Evolutionary conservation across 768 basidiomycete species (phyloP).

Genomic region (Mycena galericulata): DNA sequence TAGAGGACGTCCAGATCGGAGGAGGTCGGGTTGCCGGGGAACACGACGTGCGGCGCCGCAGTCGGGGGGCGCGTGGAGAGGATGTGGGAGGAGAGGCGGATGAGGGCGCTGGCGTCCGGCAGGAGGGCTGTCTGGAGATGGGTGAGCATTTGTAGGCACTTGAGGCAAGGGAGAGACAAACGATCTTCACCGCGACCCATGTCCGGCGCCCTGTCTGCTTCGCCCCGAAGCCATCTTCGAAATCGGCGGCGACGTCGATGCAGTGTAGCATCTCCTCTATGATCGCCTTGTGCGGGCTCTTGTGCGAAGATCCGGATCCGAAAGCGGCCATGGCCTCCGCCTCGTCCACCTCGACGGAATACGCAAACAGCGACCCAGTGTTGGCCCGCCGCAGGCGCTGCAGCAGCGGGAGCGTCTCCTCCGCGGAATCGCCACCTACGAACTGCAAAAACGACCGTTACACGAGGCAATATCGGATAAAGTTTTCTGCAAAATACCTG

Average conservation of each 20-base stretch:
- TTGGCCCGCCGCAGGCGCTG: constrained; percentile 70
- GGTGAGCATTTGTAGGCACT: background rate
- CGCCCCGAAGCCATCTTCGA: constrained; percentile 66
- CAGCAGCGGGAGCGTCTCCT: constrained; percentile 74
- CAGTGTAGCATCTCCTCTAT: constrained; percentile 82
- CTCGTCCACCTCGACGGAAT: constrained; percentile 89
- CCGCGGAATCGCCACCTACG: constrained; percentile 88
- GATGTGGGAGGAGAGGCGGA: constrained; percentile 72
- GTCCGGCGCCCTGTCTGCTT: constrained; percentile 62
- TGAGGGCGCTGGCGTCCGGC: constrained; percentile 69
- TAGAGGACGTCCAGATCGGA: constrained; percentile 70
- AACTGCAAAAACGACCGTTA: constrained; percentile 64
- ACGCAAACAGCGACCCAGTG: constrained; percentile 83
- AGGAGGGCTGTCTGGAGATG: constrained; percentile 73
- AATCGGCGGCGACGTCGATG: constrained; percentile 84
- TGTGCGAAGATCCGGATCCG: constrained; percentile 35
- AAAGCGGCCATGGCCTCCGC: constrained; percentile 54
- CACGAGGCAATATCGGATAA: background rate
- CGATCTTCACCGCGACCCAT: constrained; percentile 90
- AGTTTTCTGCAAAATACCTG: constrained; percentile 62
- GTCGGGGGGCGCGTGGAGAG: constrained; percentile 52
- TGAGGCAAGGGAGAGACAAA: constrained; percentile 46
- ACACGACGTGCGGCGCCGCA: constrained; percentile 53
- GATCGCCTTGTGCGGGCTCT: constrained; percentile 66
- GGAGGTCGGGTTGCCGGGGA: constrained; percentile 74